Base-by-base conservation (phyloP, 2,329 filamentous ascomycete genomes). In the Diaporthe citri region DNA sequence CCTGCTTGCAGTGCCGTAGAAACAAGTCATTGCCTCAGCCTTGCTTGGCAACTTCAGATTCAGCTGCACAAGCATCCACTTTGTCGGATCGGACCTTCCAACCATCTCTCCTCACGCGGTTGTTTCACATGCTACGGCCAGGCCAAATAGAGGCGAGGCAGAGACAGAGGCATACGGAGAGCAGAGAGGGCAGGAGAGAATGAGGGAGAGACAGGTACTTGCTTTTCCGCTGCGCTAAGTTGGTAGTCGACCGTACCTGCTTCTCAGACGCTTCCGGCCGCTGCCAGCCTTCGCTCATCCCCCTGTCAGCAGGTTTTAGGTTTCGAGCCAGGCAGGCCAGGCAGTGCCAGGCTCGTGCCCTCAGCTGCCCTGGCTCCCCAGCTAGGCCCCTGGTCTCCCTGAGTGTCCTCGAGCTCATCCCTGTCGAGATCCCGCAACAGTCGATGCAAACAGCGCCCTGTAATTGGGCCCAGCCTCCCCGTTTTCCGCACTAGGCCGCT, bases 381-480 rank as follows among this genome's bases (percentile, higher is more conserved):
- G 39, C 69, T 20, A 22, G 41, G 41, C 41, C 41, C 41, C 36
- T 71, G 41, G 41, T 41, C 17, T 17, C 70, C 46, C 57, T 41
- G 56, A 25, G 31, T 46, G 43, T 8, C 22, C 34, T 52, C 57
- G 56, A 10, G 56, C 70, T 55, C 10, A 55, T 39, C 48, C 70
- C 57, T 62, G 59, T 51, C 36, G 9, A 3, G 34, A 15, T 64
- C 57, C 57, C 57, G 71, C 70, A 56, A 64, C 25, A 43, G 28
- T 60, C 71, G 71, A 72, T 52, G 60, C 71, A 72, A 43, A 56
- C 71, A 51, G 41, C 36, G 46, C 36, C 57, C 60, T 72, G 64
- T 72, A 43, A 72, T 72, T 72, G 71, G 71, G 25, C 71, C 71
- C 71, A 72, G 71, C 71, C 71, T 51, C 71, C 71, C 71, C 59